Conservation (phyloP, 2,329 filamentous ascomycete species). For the Calycina herbarum region DNA sequence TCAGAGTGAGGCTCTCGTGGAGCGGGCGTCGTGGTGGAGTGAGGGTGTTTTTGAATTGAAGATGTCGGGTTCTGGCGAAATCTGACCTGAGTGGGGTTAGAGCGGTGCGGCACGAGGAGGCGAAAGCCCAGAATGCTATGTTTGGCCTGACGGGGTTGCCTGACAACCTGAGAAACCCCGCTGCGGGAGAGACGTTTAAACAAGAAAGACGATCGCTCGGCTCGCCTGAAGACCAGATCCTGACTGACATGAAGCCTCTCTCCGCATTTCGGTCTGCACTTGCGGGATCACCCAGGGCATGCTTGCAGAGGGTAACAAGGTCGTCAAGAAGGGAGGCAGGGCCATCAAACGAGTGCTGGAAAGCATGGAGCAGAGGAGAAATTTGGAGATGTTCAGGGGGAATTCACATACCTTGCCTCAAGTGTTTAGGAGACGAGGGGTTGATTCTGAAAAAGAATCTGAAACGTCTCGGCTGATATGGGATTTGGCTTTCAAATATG, state of each 20-base stretch:
- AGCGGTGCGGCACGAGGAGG: not conserved
- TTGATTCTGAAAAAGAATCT: not conserved
- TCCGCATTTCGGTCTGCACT: slow-evolving; percentile 10
- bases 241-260: slow-evolving; percentile 9
- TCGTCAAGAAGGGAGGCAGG: slow-evolving; percentile 4
- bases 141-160: not conserved
- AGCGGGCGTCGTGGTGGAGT: slow-evolving; percentile 1
- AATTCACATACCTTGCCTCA: slow-evolving; percentile 8
- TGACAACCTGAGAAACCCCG: too few relatives aligned
- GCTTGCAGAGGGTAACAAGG: not conserved
- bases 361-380: not conserved
- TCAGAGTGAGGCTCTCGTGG: slow-evolving; percentile 1
- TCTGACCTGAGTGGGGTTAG: slow-evolving; percentile 2
- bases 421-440: not conserved
- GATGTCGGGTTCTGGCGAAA: not conserved
- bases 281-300: slow-evolving; percentile 7
- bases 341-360: slow-evolving; percentile 7
- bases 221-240: slow-evolving; percentile 2
- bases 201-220: slow-evolving; percentile 1
- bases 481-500: not conserved
- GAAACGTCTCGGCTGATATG: slow-evolving; percentile 5
- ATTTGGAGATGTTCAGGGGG: not conserved
- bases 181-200: not conserved
- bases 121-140: not conserved
- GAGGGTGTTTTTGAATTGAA: slow-evolving; percentile 6